Evolutionary conservation across 306 rosid genomes (phyloP).

Genomic region (Quillaja saponaria): DNA sequence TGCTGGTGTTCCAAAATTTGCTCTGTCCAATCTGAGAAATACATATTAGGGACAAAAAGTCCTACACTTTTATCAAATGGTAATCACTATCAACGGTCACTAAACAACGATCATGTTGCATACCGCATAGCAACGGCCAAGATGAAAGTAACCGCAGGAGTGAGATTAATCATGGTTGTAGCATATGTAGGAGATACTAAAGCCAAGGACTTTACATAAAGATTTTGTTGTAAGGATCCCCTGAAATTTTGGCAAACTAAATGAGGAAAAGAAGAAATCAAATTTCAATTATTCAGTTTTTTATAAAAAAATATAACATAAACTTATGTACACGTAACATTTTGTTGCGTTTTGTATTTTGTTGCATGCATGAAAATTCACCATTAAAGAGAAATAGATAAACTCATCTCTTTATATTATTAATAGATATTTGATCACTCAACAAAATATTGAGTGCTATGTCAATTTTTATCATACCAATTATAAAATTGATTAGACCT

Average conservation of each 20-base stretch:
- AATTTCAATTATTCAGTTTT: not conserved
- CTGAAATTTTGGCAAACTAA: too few relatives aligned
- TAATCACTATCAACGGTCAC: not conserved
- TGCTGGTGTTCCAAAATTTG: conserved; percentile 27
- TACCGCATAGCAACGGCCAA: conserved; percentile 52
- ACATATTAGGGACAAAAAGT: not conserved
- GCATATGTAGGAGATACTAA: conserved; percentile 54
- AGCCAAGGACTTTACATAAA: conserved; percentile 45
- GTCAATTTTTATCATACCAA: too few relatives aligned
- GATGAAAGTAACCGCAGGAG: conserved; percentile 56
- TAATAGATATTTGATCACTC: too few relatives aligned
- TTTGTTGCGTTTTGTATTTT: too few relatives aligned
- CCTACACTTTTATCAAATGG: conserved; percentile 16
- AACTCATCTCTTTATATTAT: too few relatives aligned
- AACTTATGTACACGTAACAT: too few relatives aligned
- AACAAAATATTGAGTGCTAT: too few relatives aligned
- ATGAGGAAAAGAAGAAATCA: too few relatives aligned
- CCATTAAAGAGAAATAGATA: too few relatives aligned
- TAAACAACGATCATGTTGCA: not conserved
- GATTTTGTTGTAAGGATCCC: conserved; percentile 51
- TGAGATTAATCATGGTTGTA: conserved; percentile 53
- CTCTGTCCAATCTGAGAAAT: conserved; percentile 42
- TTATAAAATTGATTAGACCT: too few relatives aligned
- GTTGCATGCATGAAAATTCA: too few relatives aligned
- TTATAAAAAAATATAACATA: too few relatives aligned